These are phyloP conservation scores for Basipetospora chlamydospora DNA, from an alignment of 2,329 filamentous ascomycete species.

Conservation along the genomic window DNA sequence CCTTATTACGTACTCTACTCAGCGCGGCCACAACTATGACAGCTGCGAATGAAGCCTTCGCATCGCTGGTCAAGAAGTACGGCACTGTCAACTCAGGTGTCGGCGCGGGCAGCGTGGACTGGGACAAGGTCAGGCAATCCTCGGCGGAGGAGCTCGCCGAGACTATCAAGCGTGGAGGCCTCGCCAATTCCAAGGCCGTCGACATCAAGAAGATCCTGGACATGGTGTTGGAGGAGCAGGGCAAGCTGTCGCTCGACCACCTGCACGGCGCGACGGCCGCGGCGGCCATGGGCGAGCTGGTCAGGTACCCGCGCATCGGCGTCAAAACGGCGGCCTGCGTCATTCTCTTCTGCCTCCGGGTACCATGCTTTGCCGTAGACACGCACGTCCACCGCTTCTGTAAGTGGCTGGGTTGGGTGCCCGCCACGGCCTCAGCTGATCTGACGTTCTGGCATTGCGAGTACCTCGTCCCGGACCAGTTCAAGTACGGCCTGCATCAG, in stretches of 20 bases:
- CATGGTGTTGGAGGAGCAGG: conserved; percentile 51
- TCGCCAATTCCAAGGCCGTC: conserved; percentile 55
- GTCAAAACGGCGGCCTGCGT: conserved; percentile 44
- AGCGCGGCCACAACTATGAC: conserved; percentile 34
- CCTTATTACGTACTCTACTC: conserved; percentile 35
- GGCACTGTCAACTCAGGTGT: conserved; percentile 47
- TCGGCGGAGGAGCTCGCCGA: conserved; percentile 46
- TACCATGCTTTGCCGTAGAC: conserved; percentile 41
- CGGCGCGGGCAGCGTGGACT: conserved; percentile 59
- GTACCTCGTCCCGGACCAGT: conserved; percentile 30
- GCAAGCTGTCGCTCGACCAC: conserved; percentile 43
- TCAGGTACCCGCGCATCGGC: conserved; percentile 36
- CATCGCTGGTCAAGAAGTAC: conserved; percentile 47
- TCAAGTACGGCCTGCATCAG: conserved; percentile 42
- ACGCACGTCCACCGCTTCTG: conserved; percentile 40
- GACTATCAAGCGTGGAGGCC: conserved; percentile 56
- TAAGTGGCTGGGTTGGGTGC: conserved; percentile 40
- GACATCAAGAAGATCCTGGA: conserved; percentile 62
- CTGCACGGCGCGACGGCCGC: conserved; percentile 28
- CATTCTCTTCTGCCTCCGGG: conserved; percentile 38
- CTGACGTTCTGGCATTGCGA: conserved; percentile 39
- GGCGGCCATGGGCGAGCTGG: conserved; percentile 35
- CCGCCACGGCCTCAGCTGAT: conserved; percentile 28
- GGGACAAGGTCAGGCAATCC: conserved; percentile 53
- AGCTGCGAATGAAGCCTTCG: conserved; percentile 49